phyloP scores from a whole-genome alignment of 2,329 filamentous ascomycete genomes.

The Penicillium verrucosum region DNA sequence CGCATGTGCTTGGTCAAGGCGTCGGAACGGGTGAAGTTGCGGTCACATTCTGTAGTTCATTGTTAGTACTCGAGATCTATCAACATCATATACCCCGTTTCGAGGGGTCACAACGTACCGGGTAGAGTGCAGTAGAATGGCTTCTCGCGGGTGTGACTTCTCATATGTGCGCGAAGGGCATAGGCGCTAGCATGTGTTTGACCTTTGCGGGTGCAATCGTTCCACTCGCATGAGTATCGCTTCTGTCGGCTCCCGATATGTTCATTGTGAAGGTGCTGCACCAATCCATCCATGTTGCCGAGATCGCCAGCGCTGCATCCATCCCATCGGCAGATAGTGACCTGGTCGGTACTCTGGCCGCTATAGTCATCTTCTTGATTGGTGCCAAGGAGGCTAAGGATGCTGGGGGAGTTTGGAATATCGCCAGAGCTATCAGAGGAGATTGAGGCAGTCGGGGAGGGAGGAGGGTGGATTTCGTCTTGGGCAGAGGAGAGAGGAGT shows the following conservation, averaged over 20 bases:
- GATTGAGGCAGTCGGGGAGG: slow-evolving; percentile 64
- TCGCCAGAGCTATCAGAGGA: slow-evolving; percentile 90
- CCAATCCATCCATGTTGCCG: slow-evolving; percentile 75
- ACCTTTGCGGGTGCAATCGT: slow-evolving; percentile 81
- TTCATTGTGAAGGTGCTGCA: slow-evolving; percentile 83
- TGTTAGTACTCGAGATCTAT: not conserved
- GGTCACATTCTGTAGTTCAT: slow-evolving; percentile 74
- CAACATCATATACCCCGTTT: not conserved
- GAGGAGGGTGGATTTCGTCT: slow-evolving; percentile 38
- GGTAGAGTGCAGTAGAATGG: slow-evolving; percentile 95
- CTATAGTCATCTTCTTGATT: slow-evolving; percentile 61
- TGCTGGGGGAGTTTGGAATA: slow-evolving; percentile 68
- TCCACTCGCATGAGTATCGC: slow-evolving; percentile 98
- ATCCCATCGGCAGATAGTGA: slow-evolving; percentile 75
- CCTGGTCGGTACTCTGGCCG: slow-evolving; percentile 68
- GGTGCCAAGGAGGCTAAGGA: slow-evolving; percentile 38
- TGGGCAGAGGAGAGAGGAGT: slow-evolving; percentile 49
- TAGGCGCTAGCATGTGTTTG: slow-evolving; percentile 93
- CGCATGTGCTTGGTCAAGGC: slow-evolving; percentile 98
- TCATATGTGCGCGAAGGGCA: slow-evolving; percentile 93
- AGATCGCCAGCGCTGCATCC: slow-evolving; percentile 69
- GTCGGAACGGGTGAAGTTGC: slow-evolving; percentile 92
- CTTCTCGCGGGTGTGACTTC: slow-evolving; percentile 96
- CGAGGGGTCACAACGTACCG: slow-evolving; percentile 54
- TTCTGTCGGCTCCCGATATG: slow-evolving; percentile 93